Evolutionary conservation across 306 rosid species (phyloP), one percentile per base, ranked within the genome.

Genomic region (Castanopsis chinensis): DNA sequence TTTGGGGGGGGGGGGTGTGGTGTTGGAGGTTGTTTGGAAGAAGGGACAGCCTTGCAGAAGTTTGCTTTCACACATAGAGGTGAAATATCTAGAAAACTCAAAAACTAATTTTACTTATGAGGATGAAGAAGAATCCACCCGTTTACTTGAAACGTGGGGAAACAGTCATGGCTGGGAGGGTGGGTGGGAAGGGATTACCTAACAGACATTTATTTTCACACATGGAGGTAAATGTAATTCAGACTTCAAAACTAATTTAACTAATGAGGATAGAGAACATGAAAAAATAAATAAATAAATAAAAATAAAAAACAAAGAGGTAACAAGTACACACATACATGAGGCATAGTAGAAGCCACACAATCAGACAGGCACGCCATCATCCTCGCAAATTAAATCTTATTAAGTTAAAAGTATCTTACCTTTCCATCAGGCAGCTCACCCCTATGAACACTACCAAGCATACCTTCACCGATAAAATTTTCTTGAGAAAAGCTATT

Each of bases 391-490:
- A 35, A 35, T 35, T 20, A 79, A 32, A 55, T 49, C 53, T 63
- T 7, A 13, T 43, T 43, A 20, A 57, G 53, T 18, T 4, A 55
- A 14, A 67, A 71, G 19, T 74, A 51, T 60, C 64, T 51, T 87
- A 94, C 98, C 96, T 83, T 85, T 82, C 90, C 93, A 88, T 81
- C 86, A 53, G 92, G 94, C 60, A 90, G 92, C 82, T 86, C 91
- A 53, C 91, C 97, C 70, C 78, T 87, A 76, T 92, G 92, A 78
- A 94, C 89, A 67, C 93, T 82, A 55, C 71, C 7, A 35, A 35
- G 41, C 41, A 35, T 35, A 35, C 41, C 41, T 35, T 35, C 41
- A 35, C 41, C 41, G 1, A 35, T 35, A 35, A 35, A 5, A 35
- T 1, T 35, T 35, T 35, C 41, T 5, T 35, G 41, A 35, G 41